These are phyloP conservation scores for Botrytis hyacinthi DNA, from an alignment of 2,329 filamentous ascomycete genomes.

Conservation along the genomic window DNA sequence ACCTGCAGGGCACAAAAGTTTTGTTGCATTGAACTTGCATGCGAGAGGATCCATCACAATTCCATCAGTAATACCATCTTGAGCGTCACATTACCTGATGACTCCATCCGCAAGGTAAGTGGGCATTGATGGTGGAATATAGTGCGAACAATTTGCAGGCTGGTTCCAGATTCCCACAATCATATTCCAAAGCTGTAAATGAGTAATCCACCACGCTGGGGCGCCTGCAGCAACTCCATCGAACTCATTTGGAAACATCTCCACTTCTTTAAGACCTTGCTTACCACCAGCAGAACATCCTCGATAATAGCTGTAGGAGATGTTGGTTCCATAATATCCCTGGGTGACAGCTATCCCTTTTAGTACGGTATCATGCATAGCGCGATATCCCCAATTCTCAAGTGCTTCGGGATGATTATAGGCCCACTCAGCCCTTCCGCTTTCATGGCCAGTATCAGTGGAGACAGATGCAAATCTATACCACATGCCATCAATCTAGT, in stretches of 20 bases:
- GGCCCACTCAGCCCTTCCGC: too few species aligned
- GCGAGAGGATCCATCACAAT: not conserved
- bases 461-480: too few species aligned
- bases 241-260: not conserved
- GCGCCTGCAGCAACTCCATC: not conserved
- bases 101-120: not conserved
- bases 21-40: not conserved
- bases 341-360: too few species aligned
- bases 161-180: not conserved
- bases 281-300: too few species aligned
- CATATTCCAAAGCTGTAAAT: not conserved
- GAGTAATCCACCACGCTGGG: not conserved
- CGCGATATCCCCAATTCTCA: too few species aligned
- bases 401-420: too few species aligned
- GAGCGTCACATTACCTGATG: not conserved
- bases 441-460: too few species aligned
- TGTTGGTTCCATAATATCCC: too few species aligned
- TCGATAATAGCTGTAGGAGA: too few species aligned
- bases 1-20: not conserved
- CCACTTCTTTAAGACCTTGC: not conserved
- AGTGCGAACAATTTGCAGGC: not conserved
- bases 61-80: not conserved
- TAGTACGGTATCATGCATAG: too few species aligned
- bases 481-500: too few species aligned
- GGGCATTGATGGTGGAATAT: not conserved